phyloP scores from a whole-genome alignment of 108 stramenopile species.

The Schizochytrium sp. region DNA sequence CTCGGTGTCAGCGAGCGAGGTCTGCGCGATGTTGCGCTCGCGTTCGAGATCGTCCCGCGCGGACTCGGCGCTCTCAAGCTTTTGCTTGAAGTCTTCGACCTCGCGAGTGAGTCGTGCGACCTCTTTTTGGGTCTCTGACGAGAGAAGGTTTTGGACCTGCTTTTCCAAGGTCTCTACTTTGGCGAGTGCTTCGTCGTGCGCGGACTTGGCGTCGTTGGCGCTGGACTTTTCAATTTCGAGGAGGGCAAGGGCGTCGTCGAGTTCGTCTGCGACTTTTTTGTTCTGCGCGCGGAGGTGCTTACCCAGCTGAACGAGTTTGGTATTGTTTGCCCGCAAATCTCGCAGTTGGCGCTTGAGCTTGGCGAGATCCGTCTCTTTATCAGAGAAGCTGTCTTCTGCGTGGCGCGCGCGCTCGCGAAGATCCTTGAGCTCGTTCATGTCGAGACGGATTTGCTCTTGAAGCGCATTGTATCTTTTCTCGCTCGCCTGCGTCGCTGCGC shows the following conservation, averaged over 20 bases:
- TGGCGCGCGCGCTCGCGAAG: not conserved
- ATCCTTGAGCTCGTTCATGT: constrained; percentile 7
- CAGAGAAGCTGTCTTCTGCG: not conserved
- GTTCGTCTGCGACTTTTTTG: not conserved
- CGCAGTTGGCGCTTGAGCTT: not conserved
- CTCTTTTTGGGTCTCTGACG: not conserved
- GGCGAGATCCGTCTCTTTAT: not conserved
- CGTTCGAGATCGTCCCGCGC: not conserved
- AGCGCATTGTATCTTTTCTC: not conserved
- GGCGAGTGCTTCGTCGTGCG: not conserved
- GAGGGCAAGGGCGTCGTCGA: not conserved
- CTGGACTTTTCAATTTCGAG: not conserved
- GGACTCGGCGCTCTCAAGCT: not conserved
- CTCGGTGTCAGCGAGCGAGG: too few relatives aligned
- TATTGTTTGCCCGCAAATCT: not conserved
- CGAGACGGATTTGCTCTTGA: not conserved
- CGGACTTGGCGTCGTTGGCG: not conserved
- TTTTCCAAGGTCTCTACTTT: not conserved
- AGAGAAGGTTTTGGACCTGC: not conserved
- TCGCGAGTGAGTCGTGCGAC: not conserved
- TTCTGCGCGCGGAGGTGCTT: not conserved
- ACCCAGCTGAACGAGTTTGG: not conserved
- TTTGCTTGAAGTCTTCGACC: not conserved
- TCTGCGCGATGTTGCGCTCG: not conserved
- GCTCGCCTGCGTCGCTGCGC: not conserved